Evolutionary conservation across 139 green algal genomes (phyloP).

Genomic region (Chlamydomonas eustigma): DNA sequence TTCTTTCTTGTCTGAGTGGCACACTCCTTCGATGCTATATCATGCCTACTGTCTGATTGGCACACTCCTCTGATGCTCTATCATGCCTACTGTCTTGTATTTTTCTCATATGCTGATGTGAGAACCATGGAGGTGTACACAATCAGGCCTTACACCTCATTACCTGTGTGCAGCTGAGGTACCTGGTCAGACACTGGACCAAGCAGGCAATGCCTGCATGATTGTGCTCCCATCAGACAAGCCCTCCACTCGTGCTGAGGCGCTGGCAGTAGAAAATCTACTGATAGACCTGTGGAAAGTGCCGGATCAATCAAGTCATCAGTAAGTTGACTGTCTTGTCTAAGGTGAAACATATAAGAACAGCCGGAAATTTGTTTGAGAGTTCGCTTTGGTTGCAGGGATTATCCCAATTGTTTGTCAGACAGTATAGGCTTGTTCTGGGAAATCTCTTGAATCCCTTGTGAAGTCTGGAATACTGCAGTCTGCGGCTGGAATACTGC

Average conservation of each 20-base stretch:
- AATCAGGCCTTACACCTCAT: no score
- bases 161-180: slow-evolving; percentile 27
- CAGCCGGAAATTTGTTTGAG: no score
- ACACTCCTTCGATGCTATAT: neutral
- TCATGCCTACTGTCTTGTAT: neutral
- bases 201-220: slow-evolving; percentile 38
- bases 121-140: no score
- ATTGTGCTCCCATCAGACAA: slow-evolving; percentile 58
- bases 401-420: no score
- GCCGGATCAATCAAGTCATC: slow-evolving; percentile 13
- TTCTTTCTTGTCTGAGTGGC: neutral
- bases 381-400: no score
- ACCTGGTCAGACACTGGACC: slow-evolving; percentile 31
- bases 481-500: no score
- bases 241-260: slow-evolving; percentile 32
- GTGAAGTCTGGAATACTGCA: no score
- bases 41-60: neutral
- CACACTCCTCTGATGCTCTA: neutral
- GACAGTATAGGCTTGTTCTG: no score
- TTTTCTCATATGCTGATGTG: no score
- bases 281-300: slow-evolving; percentile 41
- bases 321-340: no score
- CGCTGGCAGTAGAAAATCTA: slow-evolving; percentile 24
- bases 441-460: no score
- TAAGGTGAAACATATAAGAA: no score